Evolutionary conservation across 345 rosid genomes (phyloP).

Genomic region (Salix exigua): DNA sequence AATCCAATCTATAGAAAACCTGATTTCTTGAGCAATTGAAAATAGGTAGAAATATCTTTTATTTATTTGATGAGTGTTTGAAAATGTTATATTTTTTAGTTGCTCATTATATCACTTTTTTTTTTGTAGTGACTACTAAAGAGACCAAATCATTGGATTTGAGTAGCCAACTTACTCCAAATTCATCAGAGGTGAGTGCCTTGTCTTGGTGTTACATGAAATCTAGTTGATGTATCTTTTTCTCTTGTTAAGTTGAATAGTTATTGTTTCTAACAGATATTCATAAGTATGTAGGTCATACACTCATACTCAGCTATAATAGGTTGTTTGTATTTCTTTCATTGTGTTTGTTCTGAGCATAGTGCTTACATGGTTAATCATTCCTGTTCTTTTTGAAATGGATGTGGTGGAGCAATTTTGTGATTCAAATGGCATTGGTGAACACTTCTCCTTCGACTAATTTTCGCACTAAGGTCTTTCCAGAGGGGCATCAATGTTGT

Average conservation of each 20-base stretch:
- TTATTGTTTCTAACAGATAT: not conserved
- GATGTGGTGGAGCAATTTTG: not conserved
- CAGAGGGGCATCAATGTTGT: no score
- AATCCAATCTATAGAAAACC: not conserved
- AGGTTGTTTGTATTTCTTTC: not conserved
- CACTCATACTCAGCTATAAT: not conserved
- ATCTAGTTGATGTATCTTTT: not conserved
- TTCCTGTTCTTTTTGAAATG: not conserved
- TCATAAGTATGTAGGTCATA: not conserved
- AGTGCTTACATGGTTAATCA: not conserved
- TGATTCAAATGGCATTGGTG: not conserved
- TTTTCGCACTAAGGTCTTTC: no score
- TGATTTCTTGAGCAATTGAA: not conserved
- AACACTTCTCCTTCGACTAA: no score
- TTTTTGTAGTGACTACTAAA: constrained; percentile 29
- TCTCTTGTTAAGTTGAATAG: not conserved
- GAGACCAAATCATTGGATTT: constrained; percentile 35
- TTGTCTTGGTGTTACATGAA: not conserved
- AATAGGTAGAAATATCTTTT: not conserved
- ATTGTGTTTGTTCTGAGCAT: not conserved
- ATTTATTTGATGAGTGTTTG: not conserved
- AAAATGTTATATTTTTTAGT: not conserved
- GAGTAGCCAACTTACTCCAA: constrained; percentile 52
- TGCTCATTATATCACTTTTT: not conserved
- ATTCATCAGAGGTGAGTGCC: constrained; percentile 49